Evolutionary conservation across 441 rosid genomes (phyloP).

Genomic region (Erodium trifolium): DNA sequence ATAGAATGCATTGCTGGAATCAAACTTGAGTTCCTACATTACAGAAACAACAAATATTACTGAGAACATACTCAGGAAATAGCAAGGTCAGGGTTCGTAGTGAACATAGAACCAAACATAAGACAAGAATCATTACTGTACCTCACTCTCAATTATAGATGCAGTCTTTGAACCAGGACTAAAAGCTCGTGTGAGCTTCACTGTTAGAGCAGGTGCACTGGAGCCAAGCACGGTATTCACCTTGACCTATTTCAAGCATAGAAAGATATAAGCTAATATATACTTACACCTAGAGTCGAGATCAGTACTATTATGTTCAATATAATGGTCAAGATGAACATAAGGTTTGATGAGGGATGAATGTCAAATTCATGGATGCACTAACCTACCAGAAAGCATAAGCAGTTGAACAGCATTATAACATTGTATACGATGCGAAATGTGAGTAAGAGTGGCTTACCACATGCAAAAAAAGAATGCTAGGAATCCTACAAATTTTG

Average conservation of each 20-base stretch:
- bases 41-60: conserved; percentile 11
- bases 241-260: conserved; percentile 45
- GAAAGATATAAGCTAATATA: background rate
- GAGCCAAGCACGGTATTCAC: conserved; percentile 81
- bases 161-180: conserved; percentile 42
- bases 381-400: background rate
- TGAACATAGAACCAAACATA: conserved; percentile 11
- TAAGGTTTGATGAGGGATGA: background rate
- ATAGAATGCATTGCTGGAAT: conserved; percentile 36
- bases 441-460: background rate
- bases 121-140: conserved; percentile 15
- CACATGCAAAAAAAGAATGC: background rate
- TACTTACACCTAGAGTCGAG: background rate
- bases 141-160: conserved; percentile 62
- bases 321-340: background rate
- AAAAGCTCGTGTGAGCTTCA: conserved; percentile 55
- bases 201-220: conserved; percentile 65
- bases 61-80: conserved; percentile 7
- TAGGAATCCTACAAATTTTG: background rate
- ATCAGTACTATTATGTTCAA: background rate
- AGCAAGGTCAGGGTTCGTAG: conserved; percentile 10
- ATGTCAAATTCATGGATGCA: background rate
- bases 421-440: background rate
- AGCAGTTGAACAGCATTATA: background rate
- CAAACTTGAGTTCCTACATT: conserved; percentile 69